phyloP scores from a whole-genome alignment of 805 yeast genomes.

The Aciculoconidium aculeatum region DNA sequence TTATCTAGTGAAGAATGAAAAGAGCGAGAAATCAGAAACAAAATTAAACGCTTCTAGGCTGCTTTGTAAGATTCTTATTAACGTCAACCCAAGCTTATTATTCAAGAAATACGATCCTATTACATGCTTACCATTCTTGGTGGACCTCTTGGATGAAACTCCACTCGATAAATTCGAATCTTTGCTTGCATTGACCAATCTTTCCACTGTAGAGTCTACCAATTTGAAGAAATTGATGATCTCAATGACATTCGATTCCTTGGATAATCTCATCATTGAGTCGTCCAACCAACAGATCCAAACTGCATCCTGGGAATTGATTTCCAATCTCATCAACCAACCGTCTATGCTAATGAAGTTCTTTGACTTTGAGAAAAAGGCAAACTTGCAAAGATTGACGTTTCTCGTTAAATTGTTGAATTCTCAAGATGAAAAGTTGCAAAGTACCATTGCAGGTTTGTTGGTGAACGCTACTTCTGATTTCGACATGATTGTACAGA shows the following conservation, averaged over 20 bases:
- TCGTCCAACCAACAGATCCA: slow-evolving; percentile 41
- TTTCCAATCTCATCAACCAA: slow-evolving; percentile 50
- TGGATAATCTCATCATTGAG: slow-evolving; percentile 37
- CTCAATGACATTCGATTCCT: slow-evolving; percentile 40
- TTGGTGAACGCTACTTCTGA: slow-evolving; percentile 37
- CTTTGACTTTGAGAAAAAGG: slow-evolving; percentile 44
- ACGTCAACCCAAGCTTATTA: slow-evolving; percentile 36
- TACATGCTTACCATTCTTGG: slow-evolving; percentile 44
- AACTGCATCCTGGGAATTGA: slow-evolving; percentile 55
- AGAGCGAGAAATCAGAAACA: slow-evolving; percentile 19
- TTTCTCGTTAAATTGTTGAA: slow-evolving; percentile 29
- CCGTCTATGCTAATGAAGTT: slow-evolving; percentile 45
- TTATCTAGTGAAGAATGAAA: slow-evolving; percentile 29
- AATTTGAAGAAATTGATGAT: slow-evolving; percentile 33
- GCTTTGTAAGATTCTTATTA: slow-evolving; percentile 40
- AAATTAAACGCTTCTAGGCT: slow-evolving; percentile 33
- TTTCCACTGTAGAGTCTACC: slow-evolving; percentile 43
- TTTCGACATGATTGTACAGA: slow-evolving; percentile 28
- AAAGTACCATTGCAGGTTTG: slow-evolving; percentile 29
- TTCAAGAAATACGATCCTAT: slow-evolving; percentile 35
- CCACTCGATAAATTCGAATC: slow-evolving; percentile 47
- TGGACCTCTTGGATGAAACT: slow-evolving; percentile 37
- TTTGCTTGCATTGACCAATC: slow-evolving; percentile 61
- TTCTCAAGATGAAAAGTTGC: slow-evolving; percentile 24
- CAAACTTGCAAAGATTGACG: slow-evolving; percentile 22